Evolutionary conservation across 2,329 filamentous ascomycete genomes (phyloP), one percentile per base, ranked within the genome.

Genomic region (Fusarium protoensiforme): DNA sequence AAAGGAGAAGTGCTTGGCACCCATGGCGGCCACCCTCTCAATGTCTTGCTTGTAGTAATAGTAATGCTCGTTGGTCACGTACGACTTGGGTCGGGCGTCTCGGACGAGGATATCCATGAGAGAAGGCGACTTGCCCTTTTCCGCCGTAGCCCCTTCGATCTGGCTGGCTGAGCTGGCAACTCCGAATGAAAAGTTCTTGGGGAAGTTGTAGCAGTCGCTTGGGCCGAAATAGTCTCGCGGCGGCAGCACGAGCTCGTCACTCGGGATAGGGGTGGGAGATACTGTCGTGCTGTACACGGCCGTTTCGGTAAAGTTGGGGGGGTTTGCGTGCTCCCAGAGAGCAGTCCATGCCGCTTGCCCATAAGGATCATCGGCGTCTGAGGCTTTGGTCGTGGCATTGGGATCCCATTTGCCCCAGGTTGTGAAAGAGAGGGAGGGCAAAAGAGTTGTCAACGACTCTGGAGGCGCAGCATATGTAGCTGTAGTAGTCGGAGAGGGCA

Each of bases 21-120:
- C 87, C 78, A 89, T 83, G 4, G 85, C 82, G 1, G 87, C 87
- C 10, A 89, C 81, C 0, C 87, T 83, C 65, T 85, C 86, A 48
- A 89, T 88, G 46, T 89, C 86, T 78, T 89, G 87, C 76, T 88
- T 89, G 73, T 89, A 89, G 9, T 87, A 78, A 68, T 87, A 89
- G 75, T 89, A 89, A 64, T 88, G 84, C 78, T 87, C 86, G 46
- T 85, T 87, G 3, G 84, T 84, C 38, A 82, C 79, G 62, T 83
- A 81, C 31, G 78, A 67, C 48, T 83, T 81, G 5, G 68, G 61
- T 2, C 76, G 57, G 7, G 73, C 72, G 33, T 77, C 72, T 6
- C 58, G 65, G 3, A 79, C 72, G 5, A 83, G 80, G 70, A 85
- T 81, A 58, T 87, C 85, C 78, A 84, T 79, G n/a, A 85, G 75